Evolutionary conservation across 495 filamentous ascomycete species (phyloP), one percentile per base, ranked within the genome.

Genomic region (Penicillium robsamsonii): DNA sequence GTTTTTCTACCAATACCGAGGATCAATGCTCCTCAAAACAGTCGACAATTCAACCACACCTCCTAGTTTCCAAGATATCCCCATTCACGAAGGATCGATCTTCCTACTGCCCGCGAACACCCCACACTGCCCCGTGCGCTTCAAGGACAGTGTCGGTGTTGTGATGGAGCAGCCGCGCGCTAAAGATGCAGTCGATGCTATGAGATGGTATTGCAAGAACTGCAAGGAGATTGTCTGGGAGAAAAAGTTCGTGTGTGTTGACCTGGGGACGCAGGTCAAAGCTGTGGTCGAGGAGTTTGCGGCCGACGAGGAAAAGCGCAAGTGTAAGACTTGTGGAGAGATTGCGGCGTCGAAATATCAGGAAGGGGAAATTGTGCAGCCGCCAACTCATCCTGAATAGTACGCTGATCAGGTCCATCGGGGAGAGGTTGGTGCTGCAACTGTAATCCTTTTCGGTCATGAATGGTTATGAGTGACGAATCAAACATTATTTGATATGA

Each of bases 201-300:
- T 98, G 78, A 78, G 92, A 24, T 98, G 94, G 94, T 98, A 97
- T 70, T 79, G 76, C 55, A 56, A 46, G 61, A 70, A 67, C 10
- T 96, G 91, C 66, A 71, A 75, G 15, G 78, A 81, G 56, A 70
- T 94, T 46, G 93, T 98, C 4, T 85, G 92, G 72, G 92, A 97
- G 77, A 87, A 86, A 38, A 74, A 79, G 6, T 98, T 98, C 68
- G 84, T 93, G 64, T 96, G 91, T 65, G 91, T 87, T 43, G 88
- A 98, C 72, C 70, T 98, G 49, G 94, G 94, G n/a, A 96, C 90
- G 41, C 94, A 98, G 80, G 92, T 98, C 55, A 98, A 96, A 79
- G 86, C 81, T 53, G 95, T 93, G 6, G 93, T 98, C 30, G 85
- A 96, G 67, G 80, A 74, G 44, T 97, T 96, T 68, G 88, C 84